phyloP scores from a whole-genome alignment of 352 stramenopile genomes.

The Blastocystis sp. region DNA sequence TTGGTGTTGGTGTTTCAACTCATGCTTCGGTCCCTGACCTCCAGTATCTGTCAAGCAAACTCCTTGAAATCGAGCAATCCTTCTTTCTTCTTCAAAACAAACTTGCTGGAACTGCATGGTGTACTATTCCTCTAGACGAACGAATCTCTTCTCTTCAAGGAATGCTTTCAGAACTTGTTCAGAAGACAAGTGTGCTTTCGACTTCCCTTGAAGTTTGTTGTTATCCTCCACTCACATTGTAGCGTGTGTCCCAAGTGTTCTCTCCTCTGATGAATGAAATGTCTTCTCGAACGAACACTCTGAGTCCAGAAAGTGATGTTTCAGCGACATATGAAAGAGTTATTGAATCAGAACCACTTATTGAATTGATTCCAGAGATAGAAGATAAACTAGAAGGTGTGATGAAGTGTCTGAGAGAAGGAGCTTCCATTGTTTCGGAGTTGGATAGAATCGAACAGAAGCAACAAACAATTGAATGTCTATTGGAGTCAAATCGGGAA shows the following conservation, averaged over 20 bases:
- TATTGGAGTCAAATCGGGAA: background rate
- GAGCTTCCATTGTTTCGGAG: background rate
- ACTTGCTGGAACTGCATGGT: background rate
- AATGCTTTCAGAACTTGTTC: background rate
- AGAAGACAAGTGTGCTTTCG: slow-evolving; percentile 2
- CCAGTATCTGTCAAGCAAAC: background rate
- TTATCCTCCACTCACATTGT: background rate
- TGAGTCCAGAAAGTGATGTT: background rate
- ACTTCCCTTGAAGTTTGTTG: background rate
- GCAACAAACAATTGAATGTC: background rate
- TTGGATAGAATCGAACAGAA: background rate
- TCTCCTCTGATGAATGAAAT: background rate
- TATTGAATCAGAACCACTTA: background rate
- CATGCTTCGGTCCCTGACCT: background rate
- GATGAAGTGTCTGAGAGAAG: background rate
- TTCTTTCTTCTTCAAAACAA: background rate
- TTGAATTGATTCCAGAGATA: background rate
- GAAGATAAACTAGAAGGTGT: background rate
- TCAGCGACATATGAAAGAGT: background rate
- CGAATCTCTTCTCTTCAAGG: background rate
- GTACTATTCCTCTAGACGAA: background rate
- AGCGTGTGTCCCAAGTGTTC: background rate
- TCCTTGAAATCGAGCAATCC: background rate
- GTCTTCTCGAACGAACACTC: background rate
- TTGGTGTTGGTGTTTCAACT: background rate